Base-by-base conservation (phyloP, 2,329 filamentous ascomycete species). In the Apiospora marii region DNA sequence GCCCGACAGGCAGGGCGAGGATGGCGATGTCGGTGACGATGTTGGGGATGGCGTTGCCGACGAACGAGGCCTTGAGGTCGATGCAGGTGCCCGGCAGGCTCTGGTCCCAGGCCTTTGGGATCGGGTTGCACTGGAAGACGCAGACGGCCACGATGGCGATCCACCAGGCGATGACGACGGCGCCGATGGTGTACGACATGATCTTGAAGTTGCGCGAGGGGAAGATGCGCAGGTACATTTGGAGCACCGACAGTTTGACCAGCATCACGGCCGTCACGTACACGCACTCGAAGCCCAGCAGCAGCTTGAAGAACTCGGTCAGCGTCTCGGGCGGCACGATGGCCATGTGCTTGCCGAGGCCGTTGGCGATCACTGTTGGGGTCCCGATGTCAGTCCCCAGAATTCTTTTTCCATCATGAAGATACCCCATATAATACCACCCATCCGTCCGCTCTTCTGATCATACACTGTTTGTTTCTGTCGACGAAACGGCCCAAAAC, bases 31-130 rank as follows among this genome's bases (percentile, higher is more conserved):
- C 83, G 10, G 80, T 82, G n/a, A 81, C 58, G 68, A 84, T 83
- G 69, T 84, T 84, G 4, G 84, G 83, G 0, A 86, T 79, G 5
- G 81, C 81, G 75, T 85, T 86, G n/a, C 82, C 83, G 68, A 86
- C 81, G 69, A 86, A 84, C 3, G 79, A 81, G 3, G 73, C 79
- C 74, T 81, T 81, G 5, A 82, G 77, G 72, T 85, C 76, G 75
- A 85, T 84, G 73, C 85, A 86, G 2, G 73, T 76, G 1, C 83
- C 83, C 0, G 77, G 75, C 5, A 81, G 72, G n/a, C 72, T 78
- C 0, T 78, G 78, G 34, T 80, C 71, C 80, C 82, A 86, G 0
- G 81, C 78, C 68, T 79, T 82, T 3, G 74, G 44, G 30, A 86
- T 79, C 2, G 84, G 84, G 2, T 74, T 78, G 76, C 84, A 86